Conservation (phyloP, 1,284 basidiomycete genomes). For the Stygiomarasmius scandens region DNA sequence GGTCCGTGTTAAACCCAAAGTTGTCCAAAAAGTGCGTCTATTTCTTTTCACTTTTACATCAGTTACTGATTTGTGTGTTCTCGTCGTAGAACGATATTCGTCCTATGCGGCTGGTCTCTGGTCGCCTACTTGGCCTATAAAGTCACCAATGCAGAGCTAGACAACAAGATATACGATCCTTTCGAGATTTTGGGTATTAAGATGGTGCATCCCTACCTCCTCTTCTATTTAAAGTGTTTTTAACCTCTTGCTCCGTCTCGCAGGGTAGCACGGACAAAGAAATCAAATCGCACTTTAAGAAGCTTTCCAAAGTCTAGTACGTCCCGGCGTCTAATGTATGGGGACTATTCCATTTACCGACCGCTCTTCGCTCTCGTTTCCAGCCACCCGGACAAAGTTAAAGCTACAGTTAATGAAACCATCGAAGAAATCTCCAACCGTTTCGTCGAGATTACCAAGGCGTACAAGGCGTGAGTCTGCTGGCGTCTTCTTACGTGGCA, state of each 20-base stretch:
- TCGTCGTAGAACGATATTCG: conserved; percentile 49
- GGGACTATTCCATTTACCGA: no score
- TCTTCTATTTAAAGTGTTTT: background rate
- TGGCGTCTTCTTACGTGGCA: background rate
- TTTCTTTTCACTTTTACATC: background rate
- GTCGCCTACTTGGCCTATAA: conserved; percentile 74
- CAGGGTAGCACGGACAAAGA: conserved; percentile 82
- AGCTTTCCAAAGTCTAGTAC: conserved; percentile 87
- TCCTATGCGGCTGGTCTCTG: conserved; percentile 76
- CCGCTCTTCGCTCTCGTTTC: no score
- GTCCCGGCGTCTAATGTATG: conserved; percentile 29
- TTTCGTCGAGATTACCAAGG: conserved; percentile 96
- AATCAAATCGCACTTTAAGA: conserved; percentile 96
- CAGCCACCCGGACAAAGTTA: conserved; percentile 98
- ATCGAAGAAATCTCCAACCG: conserved; percentile 86
- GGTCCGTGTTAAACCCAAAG: conserved; percentile 46
- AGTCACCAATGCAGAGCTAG: conserved; percentile 60
- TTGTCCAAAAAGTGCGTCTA: conserved; percentile 47
- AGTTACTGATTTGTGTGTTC: background rate
- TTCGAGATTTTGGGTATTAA: conserved; percentile 91
- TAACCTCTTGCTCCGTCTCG: no score
- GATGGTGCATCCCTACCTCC: conserved; percentile 43
- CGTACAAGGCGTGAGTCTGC: conserved; percentile 85
- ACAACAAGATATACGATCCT: conserved; percentile 87
- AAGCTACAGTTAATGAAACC: conserved; percentile 82